These are phyloP conservation scores for Tilletiaria anomala DNA, from an alignment of 1,284 basidiomycete genomes.

Conservation along the genomic window DNA sequence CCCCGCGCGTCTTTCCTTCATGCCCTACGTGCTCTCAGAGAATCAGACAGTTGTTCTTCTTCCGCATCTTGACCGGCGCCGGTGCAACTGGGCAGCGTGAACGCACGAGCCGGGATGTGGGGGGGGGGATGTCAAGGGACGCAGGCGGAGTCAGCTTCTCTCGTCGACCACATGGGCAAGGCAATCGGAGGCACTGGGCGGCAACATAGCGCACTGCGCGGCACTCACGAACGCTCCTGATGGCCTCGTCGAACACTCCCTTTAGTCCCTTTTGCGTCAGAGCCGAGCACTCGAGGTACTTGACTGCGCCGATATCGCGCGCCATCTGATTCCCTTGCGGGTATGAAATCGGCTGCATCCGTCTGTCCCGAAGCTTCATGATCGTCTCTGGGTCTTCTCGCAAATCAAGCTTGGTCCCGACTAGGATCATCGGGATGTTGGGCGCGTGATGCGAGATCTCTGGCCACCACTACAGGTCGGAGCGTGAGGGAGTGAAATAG, in stretches of 20 bases:
- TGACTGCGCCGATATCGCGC: slow-evolving; percentile 74
- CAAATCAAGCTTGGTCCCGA: slow-evolving; percentile 95
- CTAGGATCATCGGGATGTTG: slow-evolving; percentile 75
- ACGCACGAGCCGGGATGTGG: too few species aligned
- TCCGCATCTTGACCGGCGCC: slow-evolving; percentile 31
- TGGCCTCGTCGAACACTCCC: slow-evolving; percentile 38
- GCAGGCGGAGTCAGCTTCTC: background rate
- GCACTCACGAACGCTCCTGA: slow-evolving; percentile 24
- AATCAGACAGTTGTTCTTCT: slow-evolving; percentile 35
- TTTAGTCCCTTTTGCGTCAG: slow-evolving; percentile 72
- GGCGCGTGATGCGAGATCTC: slow-evolving; percentile 68
- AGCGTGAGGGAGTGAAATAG: slow-evolving; percentile 1
- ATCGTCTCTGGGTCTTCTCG: slow-evolving; percentile 84
- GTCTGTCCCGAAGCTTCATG: slow-evolving; percentile 79
- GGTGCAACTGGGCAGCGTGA: slow-evolving; percentile 4
- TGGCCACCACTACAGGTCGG: slow-evolving; percentile 43
- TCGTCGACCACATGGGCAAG: background rate
- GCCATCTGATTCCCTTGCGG: slow-evolving; percentile 78
- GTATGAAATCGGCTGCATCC: slow-evolving; percentile 87
- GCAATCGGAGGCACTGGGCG: background rate
- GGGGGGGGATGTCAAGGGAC: too few species aligned
- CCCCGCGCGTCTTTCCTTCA: too few species aligned
- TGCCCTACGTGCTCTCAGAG: too few species aligned
- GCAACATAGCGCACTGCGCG: background rate
- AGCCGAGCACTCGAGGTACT: slow-evolving; percentile 93